These are phyloP conservation scores for Aquilaria malaccensis DNA, from an alignment of 345 rosid genomes.

Conservation along the genomic window DNA sequence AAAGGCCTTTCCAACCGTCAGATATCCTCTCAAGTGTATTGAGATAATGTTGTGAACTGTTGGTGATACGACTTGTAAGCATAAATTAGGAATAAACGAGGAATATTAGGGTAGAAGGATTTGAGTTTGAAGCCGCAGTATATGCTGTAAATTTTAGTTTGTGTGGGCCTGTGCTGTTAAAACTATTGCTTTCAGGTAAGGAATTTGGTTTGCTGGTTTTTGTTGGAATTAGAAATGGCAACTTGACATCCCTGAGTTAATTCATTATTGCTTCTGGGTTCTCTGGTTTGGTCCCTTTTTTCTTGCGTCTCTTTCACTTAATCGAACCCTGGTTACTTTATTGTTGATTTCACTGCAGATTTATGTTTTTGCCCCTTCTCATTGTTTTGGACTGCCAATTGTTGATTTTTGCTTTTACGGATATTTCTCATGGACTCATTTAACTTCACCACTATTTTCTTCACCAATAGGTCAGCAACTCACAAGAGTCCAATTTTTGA, in stretches of 20 bases:
- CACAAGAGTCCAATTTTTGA: constrained; percentile 42
- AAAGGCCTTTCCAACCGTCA: no score
- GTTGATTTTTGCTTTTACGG: constrained; percentile 31
- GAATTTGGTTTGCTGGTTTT: constrained; percentile 23
- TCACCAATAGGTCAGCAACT: constrained; percentile 35
- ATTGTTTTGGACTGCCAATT: constrained; percentile 22
- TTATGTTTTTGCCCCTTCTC: constrained; percentile 10
- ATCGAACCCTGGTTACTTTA: constrained; percentile 33
- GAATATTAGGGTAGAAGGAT: not conserved
- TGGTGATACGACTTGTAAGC: no score
- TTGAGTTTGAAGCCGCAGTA: constrained; percentile 2
- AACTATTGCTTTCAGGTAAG: constrained; percentile 31
- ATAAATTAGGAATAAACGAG: constrained; percentile 13
- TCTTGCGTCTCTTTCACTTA: constrained; percentile 33
- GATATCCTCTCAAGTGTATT: no score
- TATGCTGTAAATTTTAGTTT: constrained; percentile 26
- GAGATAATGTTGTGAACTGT: no score
- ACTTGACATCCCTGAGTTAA: constrained; percentile 19
- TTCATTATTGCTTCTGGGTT: constrained; percentile 30
- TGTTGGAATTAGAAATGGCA: constrained; percentile 37
- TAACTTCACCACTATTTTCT: constrained; percentile 31
- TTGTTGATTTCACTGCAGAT: constrained; percentile 25
- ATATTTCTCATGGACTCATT: constrained; percentile 50
- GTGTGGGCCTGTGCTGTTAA: constrained; percentile 50
- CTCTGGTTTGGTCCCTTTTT: constrained; percentile 30